Evolutionary conservation across 73 alveolate genomes (phyloP).

Genomic region (Paramecium tetraurelia): DNA sequence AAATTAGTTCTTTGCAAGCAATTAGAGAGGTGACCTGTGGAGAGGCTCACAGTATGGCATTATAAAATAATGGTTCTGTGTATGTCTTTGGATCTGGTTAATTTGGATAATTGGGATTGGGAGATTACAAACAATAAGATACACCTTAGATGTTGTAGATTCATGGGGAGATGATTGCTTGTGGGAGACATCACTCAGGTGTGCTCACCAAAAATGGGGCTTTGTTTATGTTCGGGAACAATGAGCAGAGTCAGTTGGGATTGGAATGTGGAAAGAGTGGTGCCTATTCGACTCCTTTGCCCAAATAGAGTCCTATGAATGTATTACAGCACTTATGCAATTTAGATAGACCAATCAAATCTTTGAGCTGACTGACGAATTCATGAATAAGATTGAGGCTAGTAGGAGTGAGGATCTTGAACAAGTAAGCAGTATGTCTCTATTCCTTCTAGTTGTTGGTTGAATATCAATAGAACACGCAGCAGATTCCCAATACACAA

Average conservation of each 20-base stretch:
- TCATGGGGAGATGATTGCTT: neutral
- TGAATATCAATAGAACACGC: neutral
- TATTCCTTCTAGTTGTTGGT: neutral
- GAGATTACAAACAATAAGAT: conserved; percentile 20
- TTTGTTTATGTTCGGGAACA: neutral
- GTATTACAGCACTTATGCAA: neutral
- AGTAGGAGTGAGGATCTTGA: neutral
- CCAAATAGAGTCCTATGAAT: neutral
- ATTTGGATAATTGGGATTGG: conserved; percentile 29
- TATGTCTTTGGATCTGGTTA: conserved; percentile 13
- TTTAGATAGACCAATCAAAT: conserved; percentile 9
- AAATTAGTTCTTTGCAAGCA: neutral
- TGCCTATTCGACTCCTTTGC: neutral
- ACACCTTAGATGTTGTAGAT: neutral
- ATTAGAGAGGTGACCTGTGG: neutral
- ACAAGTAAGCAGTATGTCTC: neutral
- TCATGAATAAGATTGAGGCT: conserved; percentile 4
- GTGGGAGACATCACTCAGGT: conserved; percentile 19
- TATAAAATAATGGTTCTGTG: neutral
- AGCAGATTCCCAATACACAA: neutral
- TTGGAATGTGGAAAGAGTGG: neutral
- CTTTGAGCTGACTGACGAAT: conserved; percentile 14
- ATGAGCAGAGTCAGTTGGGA: neutral
- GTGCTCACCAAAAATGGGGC: neutral
- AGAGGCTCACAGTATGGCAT: conserved; percentile 4